Evolutionary conservation across 2,329 filamentous ascomycete species (phyloP), one percentile per base, ranked within the genome.

Genomic region (Fusarium lateritium): DNA sequence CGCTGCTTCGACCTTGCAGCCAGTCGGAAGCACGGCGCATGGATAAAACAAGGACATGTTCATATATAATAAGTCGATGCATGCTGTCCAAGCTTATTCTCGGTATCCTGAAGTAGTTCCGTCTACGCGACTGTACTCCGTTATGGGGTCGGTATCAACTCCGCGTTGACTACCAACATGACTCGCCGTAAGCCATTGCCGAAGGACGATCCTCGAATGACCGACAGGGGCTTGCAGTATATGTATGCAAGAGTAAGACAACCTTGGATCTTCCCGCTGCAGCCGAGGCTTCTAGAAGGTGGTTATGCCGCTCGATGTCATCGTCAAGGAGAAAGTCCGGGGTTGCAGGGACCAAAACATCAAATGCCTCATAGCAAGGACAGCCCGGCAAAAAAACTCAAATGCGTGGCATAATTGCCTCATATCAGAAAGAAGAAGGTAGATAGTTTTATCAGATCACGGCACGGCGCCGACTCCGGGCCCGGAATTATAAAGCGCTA

Each of bases 221-320:
- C 40, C 40, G 46, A 62, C 56, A 38, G 21, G 33, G 15, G 4
- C 28, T 9, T 21, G 21, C 13, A 43, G 19, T 43, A 43, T 17
- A 43, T 24, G 13, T 43, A 43, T 21, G 38, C 21, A 14, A 42
- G 40, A 42, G 8, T 15, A 21, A 17, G 15, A 26, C 19, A 21
- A n/a, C 6, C 22, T 14, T 6, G 6, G 9, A 39, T 31, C 10
- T 7, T 36, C 21, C 34, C 51, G 15, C 19, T 13, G 15, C 45
- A 26, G 34, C 34, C 56, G 52, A 57, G 28, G 11, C 34, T 57
- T 60, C 52, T 44, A 60, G 56, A 57, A 49, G 52, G 11, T 7
- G 10, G 24, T 1, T 19, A 22, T 6, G 6, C 22, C 8, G 17
- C 22, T 14, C 24, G 10, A 44, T 44, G 14, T 15, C 17, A 11